phyloP scores from a whole-genome alignment of 305 asterid genomes.

The Fraxinus latifolia region DNA sequence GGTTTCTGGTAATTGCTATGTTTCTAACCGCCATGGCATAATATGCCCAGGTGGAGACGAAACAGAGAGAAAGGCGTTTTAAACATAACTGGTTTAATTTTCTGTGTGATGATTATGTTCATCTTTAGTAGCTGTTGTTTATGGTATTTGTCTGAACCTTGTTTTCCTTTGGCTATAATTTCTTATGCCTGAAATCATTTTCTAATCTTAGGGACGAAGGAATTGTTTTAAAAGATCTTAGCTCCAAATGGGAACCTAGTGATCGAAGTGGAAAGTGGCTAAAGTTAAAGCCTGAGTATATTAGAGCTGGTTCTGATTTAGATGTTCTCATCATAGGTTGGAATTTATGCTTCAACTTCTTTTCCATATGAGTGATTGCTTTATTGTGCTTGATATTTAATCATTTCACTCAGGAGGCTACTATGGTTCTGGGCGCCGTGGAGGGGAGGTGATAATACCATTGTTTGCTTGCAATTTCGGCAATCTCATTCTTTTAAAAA shows the following conservation, averaged over 20 bases:
- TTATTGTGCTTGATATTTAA: conserved; percentile 20
- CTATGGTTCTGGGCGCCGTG: conserved; percentile 97
- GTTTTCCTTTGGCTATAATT: conserved; percentile 22
- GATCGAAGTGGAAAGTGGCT: conserved; percentile 98
- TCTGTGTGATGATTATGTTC: conserved; percentile 3
- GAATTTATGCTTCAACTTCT: conserved; percentile 18
- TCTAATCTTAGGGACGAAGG: conserved; percentile 77
- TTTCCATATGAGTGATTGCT: conserved; percentile 11
- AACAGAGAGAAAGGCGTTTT: background rate
- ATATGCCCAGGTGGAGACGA: background rate
- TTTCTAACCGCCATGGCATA: background rate
- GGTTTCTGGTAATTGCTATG: background rate
- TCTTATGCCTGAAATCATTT: conserved; percentile 23
- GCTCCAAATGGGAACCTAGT: conserved; percentile 96
- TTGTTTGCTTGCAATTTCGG: conserved; percentile 15
- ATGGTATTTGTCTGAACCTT: conserved; percentile 20
- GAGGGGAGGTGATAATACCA: conserved; percentile 75
- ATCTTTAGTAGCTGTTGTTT: conserved; percentile 4
- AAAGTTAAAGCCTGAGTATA: conserved; percentile 91
- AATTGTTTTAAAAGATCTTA: conserved; percentile 77
- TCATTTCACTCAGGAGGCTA: conserved; percentile 68
- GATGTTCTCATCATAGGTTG: conserved; percentile 87
- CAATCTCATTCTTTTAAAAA: conserved; percentile 13
- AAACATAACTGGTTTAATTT: conserved; percentile 4
- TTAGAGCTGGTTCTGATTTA: conserved; percentile 85